These are phyloP conservation scores for Aspergillus sp. DNA, from an alignment of 2,329 filamentous ascomycete genomes.

Conservation along the genomic window DNA sequence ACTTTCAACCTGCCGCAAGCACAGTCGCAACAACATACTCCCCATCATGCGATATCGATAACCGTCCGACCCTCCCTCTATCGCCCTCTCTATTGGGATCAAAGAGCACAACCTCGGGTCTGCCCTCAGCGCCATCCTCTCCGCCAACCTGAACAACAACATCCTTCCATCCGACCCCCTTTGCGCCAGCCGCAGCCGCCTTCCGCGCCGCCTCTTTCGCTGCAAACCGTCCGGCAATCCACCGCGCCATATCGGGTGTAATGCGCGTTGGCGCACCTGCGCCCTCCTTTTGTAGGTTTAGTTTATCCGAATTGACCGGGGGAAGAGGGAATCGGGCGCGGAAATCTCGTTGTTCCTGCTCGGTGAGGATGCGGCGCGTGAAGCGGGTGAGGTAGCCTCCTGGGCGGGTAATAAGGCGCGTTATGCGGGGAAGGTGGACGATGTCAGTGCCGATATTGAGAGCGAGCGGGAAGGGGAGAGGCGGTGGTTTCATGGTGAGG, in stretches of 20 bases:
- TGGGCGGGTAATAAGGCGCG: conserved; percentile 53
- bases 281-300: background rate
- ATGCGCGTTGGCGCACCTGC: background rate
- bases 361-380: conserved; percentile 41
- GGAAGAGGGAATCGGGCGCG: conserved; percentile 30
- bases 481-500: conserved; percentile 32
- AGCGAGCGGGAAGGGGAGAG: conserved; percentile 59
- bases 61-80: conserved; percentile 54
- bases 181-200: conserved; percentile 57
- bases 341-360: conserved; percentile 41
- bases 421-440: conserved; percentile 67
- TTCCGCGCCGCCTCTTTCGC: conserved; percentile 76
- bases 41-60: conserved; percentile 86
- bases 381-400: conserved; percentile 40
- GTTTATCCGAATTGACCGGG: background rate
- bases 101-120: conserved; percentile 41
- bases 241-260: conserved; percentile 39
- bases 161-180: conserved; percentile 61
- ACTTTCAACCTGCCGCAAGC: conserved; percentile 34
- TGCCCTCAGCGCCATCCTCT: conserved; percentile 15
- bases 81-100: conserved; percentile 6
- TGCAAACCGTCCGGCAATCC: conserved; percentile 59
- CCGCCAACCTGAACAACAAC: conserved; percentile 47
- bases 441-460: conserved; percentile 77
- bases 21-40: conserved; percentile 66